These are phyloP conservation scores for Leccinum cinnamomeum DNA, from an alignment of 1,284 basidiomycete genomes.

Conservation along the genomic window DNA sequence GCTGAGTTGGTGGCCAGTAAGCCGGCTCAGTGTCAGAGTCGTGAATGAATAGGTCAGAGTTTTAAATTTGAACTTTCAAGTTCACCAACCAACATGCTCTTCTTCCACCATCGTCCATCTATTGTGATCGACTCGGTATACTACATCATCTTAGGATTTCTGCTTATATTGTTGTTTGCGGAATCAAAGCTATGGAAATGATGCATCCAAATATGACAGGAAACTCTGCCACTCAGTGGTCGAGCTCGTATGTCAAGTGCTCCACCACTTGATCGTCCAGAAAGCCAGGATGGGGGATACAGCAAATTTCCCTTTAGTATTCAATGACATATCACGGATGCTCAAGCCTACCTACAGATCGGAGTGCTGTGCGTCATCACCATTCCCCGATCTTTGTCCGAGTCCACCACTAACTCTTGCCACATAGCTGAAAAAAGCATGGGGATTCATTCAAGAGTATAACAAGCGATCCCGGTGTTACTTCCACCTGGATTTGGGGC, in stretches of 20 bases:
- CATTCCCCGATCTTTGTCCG: background rate
- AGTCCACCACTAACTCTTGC: background rate
- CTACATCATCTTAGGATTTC: no score
- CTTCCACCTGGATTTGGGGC: background rate
- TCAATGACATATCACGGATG: background rate
- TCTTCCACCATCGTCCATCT: no score
- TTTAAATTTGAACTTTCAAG: no score
- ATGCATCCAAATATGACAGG: no score
- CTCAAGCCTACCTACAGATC: background rate
- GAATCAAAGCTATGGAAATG: no score
- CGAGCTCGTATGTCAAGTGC: background rate
- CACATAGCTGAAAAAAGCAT: background rate
- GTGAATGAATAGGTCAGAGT: no score
- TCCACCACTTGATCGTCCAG: background rate
- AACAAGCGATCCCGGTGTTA: background rate
- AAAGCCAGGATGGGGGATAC: background rate
- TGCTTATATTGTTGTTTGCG: no score
- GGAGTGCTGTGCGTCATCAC: background rate
- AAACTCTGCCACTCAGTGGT: no score
- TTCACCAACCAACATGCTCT: no score
- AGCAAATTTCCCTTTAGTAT: background rate
- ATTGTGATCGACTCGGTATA: no score
- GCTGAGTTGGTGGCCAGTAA: no score
- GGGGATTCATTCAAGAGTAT: background rate
- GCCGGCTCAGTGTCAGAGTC: no score